Base-by-base conservation (phyloP, 257 asterid genomes). In the Nicotiana obtusifolia region DNA sequence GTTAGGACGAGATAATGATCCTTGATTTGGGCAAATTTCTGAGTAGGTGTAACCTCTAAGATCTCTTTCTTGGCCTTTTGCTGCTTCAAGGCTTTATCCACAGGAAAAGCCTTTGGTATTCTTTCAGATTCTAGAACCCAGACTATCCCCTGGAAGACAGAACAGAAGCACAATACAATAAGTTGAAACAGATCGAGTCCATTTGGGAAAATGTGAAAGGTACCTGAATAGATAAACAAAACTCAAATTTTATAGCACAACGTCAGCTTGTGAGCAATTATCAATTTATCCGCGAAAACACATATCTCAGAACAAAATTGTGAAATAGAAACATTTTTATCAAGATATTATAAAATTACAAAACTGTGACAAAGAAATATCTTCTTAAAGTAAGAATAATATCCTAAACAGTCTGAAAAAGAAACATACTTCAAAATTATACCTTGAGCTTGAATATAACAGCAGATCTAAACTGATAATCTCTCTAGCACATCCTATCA, bases 101-200 rank as follows among this genome's bases (percentile, higher is more conserved):
- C 88, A 75, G 41, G 84, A 82, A 86, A 85, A 78, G 85, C 85
- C 84, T 86, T 88, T 30, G 91, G 89, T 87, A 90, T 84, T 80
- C 86, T 89, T 84, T 92, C 97, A 19, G 96, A 90, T 83, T 91
- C 96, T 78, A 95, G 85, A 86, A 95, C 79, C 97, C 97, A 95
- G 10, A 95, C 33, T 67, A 85, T 22, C 68, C 99, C 99, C 99
- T 95, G 79, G 60, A 35, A 73, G 13, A 54, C 41, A 71, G 59
- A 71, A 73, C 41, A 73, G 13, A 73, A 47, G 16, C 41, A 22
- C 62, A 73, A 49, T 28, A 14, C 79, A 24, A 57, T 73, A 47
- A 47, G 37, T 47, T 73, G 61, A 73, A 73, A 47, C 60, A 22
- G 77, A 69, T 69, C 33, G 13, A 69, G 57, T 69, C 77, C 33